These are phyloP conservation scores for Candida lessepsii DNA, from an alignment of 805 yeast genomes.

Conservation along the genomic window DNA sequence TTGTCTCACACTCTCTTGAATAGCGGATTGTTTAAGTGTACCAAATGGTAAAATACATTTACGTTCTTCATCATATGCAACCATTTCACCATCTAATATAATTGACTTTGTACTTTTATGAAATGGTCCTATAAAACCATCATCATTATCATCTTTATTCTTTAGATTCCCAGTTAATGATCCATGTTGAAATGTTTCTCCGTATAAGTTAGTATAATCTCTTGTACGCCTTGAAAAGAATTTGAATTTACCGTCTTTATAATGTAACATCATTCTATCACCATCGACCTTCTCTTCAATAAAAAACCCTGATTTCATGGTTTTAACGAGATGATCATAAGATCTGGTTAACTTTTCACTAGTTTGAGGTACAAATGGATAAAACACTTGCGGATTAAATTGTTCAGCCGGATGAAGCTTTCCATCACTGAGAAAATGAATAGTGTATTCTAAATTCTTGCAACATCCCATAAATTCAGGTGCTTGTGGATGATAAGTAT, in stretches of 20 bases:
- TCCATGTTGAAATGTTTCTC: constrained; percentile 49
- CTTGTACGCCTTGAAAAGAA: constrained; percentile 67
- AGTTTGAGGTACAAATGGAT: constrained; percentile 75
- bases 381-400: constrained; percentile 42
- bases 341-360: constrained; percentile 55
- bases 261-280: constrained; percentile 80
- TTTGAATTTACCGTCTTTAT: constrained; percentile 41
- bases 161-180: constrained; percentile 53
- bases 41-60: constrained; percentile 73
- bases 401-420: constrained; percentile 41
- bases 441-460: constrained; percentile 58
- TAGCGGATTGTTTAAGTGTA: constrained; percentile 68
- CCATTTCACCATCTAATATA: constrained; percentile 90
- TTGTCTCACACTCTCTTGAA: constrained; percentile 47
- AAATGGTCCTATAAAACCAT: constrained; percentile 28
- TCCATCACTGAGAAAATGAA: constrained; percentile 49
- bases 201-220: constrained; percentile 73
- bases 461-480: constrained; percentile 61
- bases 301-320: constrained; percentile 38
- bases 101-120: constrained; percentile 35
- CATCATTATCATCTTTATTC: background rate
- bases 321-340: constrained; percentile 49
- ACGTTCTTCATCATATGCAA: constrained; percentile 70
- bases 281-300: constrained; percentile 95
- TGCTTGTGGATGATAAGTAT: constrained; percentile 80